Conservation (phyloP, 1,284 basidiomycete genomes). For the Apiotrichum montevideense region DNA sequence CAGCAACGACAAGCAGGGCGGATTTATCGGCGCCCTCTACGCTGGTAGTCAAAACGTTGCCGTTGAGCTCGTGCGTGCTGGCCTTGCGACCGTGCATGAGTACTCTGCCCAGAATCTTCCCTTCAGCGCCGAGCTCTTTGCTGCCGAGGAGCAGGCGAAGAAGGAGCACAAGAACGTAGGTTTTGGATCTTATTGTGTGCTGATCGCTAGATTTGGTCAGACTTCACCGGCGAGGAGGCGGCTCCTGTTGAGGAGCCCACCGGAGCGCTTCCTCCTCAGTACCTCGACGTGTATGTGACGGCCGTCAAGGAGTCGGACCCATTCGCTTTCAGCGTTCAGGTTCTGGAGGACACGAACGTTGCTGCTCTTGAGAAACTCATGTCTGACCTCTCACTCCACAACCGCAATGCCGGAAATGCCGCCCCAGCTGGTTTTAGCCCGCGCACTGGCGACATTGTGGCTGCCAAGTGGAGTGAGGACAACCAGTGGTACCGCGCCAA, state of each 20-base stretch:
- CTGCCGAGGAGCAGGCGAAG: constrained; percentile 81
- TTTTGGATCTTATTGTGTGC: constrained; percentile 2
- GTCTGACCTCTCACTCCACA: constrained; percentile 81
- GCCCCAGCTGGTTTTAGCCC: constrained; percentile 64
- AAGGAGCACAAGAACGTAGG: constrained; percentile 66
- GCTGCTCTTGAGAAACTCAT: constrained; percentile 86
- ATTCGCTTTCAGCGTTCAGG: constrained; percentile 87
- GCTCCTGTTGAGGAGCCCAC: constrained; percentile 44
- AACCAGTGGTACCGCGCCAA: constrained; percentile 90
- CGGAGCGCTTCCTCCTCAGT: constrained; percentile 66
- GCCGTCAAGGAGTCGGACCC: constrained; percentile 70
- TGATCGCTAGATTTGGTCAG: constrained; percentile 64
- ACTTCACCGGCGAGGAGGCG: constrained; percentile 63
- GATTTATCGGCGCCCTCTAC: constrained; percentile 88
- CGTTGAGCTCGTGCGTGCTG: constrained; percentile 68
- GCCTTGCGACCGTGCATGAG: constrained; percentile 71
- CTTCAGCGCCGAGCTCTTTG: constrained; percentile 70
- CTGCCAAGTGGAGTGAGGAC: constrained; percentile 60
- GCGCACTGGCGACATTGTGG: constrained; percentile 78
- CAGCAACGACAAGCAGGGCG: constrained; percentile 85
- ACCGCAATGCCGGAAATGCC: constrained; percentile 57
- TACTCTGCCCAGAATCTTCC: constrained; percentile 78
- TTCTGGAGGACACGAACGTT: constrained; percentile 76
- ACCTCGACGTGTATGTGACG: constrained; percentile 85
- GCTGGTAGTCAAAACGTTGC: constrained; percentile 74